Percentiles rank a stretch among this genome's conserved stretches.
Conservation (phyloP, 441 rosid species). For the Adansonia gregorii region DNA sequence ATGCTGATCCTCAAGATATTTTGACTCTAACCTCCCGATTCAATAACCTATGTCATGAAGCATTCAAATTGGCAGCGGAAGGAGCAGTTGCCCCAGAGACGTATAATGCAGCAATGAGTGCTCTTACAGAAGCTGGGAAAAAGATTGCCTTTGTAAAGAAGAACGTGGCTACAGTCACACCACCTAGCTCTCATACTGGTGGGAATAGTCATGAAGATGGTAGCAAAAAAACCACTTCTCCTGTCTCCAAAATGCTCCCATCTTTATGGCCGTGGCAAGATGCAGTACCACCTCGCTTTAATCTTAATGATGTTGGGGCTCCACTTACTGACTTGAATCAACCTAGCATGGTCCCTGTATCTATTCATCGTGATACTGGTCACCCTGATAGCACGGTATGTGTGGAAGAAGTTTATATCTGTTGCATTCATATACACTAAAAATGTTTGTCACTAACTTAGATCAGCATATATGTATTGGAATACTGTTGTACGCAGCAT, state of each 20-base stretch:
- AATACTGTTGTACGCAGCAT: conserved; percentile 1
- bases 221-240: conserved; percentile 40
- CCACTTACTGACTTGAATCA: conserved; percentile 59
- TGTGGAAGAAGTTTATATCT: background rate
- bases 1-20: conserved; percentile 37
- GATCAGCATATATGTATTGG: background rate
- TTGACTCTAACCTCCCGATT: conserved; percentile 57
- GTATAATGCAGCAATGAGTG: conserved; percentile 50
- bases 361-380: conserved; percentile 47
- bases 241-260: conserved; percentile 46
- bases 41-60: conserved; percentile 58
- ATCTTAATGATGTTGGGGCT: conserved; percentile 55
- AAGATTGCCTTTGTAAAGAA: conserved; percentile 47
- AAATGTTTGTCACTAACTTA: conserved; percentile 23
- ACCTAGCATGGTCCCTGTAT: conserved; percentile 56
- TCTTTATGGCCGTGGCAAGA: conserved; percentile 70
- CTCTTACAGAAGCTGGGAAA: conserved; percentile 54
- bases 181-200: conserved; percentile 43
- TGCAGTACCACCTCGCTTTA: conserved; percentile 42
- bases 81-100: conserved; percentile 62
- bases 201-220: conserved; percentile 48
- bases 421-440: background rate
- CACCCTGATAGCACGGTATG: conserved; percentile 51
- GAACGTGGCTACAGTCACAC: conserved; percentile 45
- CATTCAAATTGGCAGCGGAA: conserved; percentile 63